phyloP scores from a whole-genome alignment of 2,329 filamentous ascomycete genomes.

The Penicillium corylophilum region DNA sequence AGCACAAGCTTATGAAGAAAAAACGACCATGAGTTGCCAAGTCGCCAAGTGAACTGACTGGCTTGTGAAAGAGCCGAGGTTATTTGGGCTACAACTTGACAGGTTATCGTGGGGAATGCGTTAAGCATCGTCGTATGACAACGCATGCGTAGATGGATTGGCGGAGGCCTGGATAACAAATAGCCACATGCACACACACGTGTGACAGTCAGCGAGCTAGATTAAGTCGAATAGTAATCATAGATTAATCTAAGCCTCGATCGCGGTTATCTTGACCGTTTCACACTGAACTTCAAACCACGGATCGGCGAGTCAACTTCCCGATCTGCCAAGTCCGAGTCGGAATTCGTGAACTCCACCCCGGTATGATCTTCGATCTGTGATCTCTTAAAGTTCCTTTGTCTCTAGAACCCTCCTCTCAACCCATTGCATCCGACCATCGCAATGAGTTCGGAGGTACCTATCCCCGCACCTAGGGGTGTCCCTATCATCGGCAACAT shows the following conservation, averaged over 20 bases:
- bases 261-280: background rate
- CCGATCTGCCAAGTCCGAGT: background rate
- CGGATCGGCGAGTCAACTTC: background rate
- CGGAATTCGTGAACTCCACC: background rate
- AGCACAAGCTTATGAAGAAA: too few species aligned
- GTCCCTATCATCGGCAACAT: constrained; percentile 67
- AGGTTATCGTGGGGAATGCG: background rate
- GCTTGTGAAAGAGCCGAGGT: background rate
- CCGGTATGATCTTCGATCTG: background rate
- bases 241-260: too few species aligned
- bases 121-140: background rate
- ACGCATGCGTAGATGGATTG: too few species aligned
- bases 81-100: background rate
- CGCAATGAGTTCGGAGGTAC: constrained; percentile 22
- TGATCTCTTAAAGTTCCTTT: background rate
- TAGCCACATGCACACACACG: too few species aligned
- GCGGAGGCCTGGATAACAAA: too few species aligned
- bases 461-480: constrained; percentile 64
- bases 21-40: background rate
- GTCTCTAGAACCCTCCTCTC: background rate
- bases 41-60: background rate
- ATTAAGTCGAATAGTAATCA: too few species aligned
- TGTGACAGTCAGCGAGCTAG: too few species aligned
- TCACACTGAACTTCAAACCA: background rate
- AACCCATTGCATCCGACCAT: background rate